Evolutionary conservation across 2,329 filamentous ascomycete genomes (phyloP), one percentile per base, ranked within the genome.

Genomic region (Fusarium sp.): DNA sequence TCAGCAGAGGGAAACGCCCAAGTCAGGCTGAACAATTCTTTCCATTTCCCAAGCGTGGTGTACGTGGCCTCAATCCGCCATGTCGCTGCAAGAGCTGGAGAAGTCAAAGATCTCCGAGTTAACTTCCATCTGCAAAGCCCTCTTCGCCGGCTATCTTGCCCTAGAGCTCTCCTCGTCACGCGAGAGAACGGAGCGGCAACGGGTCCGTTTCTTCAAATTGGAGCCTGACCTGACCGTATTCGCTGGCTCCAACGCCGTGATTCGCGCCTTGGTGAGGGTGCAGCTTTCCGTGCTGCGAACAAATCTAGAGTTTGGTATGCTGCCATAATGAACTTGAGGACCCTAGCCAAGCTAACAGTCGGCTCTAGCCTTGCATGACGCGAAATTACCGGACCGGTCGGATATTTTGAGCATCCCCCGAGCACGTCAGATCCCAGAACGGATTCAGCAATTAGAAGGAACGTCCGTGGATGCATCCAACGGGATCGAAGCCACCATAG

Each of bases 301-400:
- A 22, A 60, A 60, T 46, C 57, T 60, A 11, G 57, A 42, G 24
- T 60, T 60, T 35, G 38, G 57, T 60, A 46, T 42, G 57, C n/a
- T 17, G 6, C 20, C 27, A 46, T 10, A 29, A 24, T 24, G 8
- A 24, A 20, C 38, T 17, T 20, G 24, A 42, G 33, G 38, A 60
- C 20, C 38, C 33, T 5, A 22, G 27, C 14, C 38, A 42, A 60
- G 38, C 38, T 60, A 33, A 60, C 12, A 60, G 17, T 10, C n/a
- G 46, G 27, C 33, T 27, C 27, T 31, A 46, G n/a, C 31, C 31
- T 22, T 42, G n/a, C 17, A 6, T 27, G 5, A 42, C 4, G 27
- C 33, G 29, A 35, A 58, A 29, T 17, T 29, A 14, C 33, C 33
- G 24, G 10, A 4, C 57, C 31, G 11, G 20, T 24, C 11, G 29